Evolutionary conservation across 345 rosid genomes (phyloP).

Genomic region (Rhodamnia argentea): DNA sequence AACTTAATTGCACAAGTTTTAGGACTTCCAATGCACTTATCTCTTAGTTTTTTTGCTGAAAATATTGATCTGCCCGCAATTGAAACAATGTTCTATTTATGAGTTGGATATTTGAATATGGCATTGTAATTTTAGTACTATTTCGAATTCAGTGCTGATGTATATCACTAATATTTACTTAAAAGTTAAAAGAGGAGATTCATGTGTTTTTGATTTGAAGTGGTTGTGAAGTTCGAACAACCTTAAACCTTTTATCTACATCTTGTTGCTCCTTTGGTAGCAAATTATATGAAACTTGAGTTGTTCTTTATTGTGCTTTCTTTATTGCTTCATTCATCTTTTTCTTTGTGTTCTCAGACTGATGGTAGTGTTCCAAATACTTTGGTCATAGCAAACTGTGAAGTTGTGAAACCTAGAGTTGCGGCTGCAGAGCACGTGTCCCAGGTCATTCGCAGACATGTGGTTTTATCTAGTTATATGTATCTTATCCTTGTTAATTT

Average conservation of each 20-base stretch:
- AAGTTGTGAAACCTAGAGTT: conserved; percentile 76
- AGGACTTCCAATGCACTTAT: no score
- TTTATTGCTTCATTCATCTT: neutral
- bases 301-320: neutral
- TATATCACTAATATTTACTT: neutral
- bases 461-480: neutral
- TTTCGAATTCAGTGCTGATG: neutral
- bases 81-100: neutral
- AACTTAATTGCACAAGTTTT: no score
- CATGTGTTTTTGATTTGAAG: neutral
- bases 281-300: neutral
- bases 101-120: neutral
- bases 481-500: neutral
- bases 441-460: conserved; percentile 31
- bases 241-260: neutral
- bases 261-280: neutral
- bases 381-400: conserved; percentile 78
- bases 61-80: neutral
- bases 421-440: conserved; percentile 79
- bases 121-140: neutral
- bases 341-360: conserved; percentile 35
- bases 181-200: neutral
- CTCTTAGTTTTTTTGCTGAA: neutral
- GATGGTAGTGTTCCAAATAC: conserved; percentile 92
- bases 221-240: neutral